Percentiles rank a stretch among this genome's conserved stretches.
These are phyloP conservation scores for Pulicaria dysenterica DNA, from an alignment of 129 eudicot genomes.

Conservation along the genomic window DNA sequence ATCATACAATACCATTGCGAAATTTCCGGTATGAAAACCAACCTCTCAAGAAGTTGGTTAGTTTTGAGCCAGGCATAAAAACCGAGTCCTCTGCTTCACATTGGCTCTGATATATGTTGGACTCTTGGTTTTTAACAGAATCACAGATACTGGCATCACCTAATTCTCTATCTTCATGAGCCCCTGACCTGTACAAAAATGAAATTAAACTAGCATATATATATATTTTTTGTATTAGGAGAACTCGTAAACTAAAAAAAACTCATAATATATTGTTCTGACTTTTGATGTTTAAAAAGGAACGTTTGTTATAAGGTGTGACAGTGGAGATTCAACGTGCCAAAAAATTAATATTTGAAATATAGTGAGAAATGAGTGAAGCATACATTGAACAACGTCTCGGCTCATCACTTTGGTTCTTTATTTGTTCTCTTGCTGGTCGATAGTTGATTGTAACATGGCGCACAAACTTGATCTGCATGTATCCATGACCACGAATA, in stretches of 20 bases:
- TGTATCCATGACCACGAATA: background rate
- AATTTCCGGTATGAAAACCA: constrained; percentile 42
- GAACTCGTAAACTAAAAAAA: no score
- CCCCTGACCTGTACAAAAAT: constrained; percentile 26
- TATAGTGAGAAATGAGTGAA: constrained; percentile 13
- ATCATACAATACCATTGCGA: constrained; percentile 32
- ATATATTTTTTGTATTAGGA: no score
- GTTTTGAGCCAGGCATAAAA: constrained; percentile 32
- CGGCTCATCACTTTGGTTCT: constrained; percentile 34
- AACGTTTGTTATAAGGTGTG: no score
- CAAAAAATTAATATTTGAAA: background rate
- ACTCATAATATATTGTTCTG: no score
- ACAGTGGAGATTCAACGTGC: no score
- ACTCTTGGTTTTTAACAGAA: constrained; percentile 20
- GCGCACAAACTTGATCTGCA: constrained; percentile 42
- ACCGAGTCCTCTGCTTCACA: constrained; percentile 26
- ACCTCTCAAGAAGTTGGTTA: constrained; percentile 38
- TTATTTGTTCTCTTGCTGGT: constrained; percentile 28
- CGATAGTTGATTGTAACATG: constrained; percentile 40
- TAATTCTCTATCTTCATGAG: constrained; percentile 23
- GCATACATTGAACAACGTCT: constrained; percentile 33
- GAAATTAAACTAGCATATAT: no score
- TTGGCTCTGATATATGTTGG: constrained; percentile 19
- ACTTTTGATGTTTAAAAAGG: no score
- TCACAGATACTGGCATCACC: constrained; percentile 13